Percentiles rank a stretch among this genome's conserved stretches.
These are phyloP conservation scores for Arthrocladium fulminans DNA, from an alignment of 2,329 filamentous ascomycete species.

Conservation along the genomic window DNA sequence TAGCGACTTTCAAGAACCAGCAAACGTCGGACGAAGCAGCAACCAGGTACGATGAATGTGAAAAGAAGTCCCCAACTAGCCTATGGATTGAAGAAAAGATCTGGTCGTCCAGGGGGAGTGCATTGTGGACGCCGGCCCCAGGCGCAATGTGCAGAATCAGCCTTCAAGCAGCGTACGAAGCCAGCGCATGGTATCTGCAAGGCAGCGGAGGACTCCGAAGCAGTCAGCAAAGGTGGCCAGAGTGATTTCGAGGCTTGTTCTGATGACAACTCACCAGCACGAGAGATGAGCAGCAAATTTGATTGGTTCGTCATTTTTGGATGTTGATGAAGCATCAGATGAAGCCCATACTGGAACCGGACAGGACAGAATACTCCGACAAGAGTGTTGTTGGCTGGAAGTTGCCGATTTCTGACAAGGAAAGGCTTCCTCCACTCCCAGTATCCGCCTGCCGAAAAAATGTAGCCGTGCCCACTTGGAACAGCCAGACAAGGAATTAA, in stretches of 20 bases:
- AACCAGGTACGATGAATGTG: too few relatives aligned
- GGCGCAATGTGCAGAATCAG: not conserved
- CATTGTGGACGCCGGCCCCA: not conserved
- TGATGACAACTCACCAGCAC: not conserved
- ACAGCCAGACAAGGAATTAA: too few relatives aligned
- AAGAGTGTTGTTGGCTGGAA: not conserved
- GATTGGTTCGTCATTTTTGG: not conserved
- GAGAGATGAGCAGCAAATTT: not conserved
- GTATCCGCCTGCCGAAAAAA: not conserved
- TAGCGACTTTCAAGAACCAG: not conserved
- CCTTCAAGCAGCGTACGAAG: not conserved
- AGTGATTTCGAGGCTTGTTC: too few relatives aligned
- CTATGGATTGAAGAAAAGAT: slow-evolving; percentile 2
- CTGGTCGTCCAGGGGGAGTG: slow-evolving; percentile 5
- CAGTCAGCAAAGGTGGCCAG: not conserved
- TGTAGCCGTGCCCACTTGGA: not conserved
- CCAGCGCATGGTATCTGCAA: not conserved
- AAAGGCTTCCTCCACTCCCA: not conserved
- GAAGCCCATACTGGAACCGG: not conserved
- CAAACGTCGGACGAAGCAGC: too few relatives aligned
- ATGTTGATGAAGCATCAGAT: not conserved
- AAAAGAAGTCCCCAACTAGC: too few relatives aligned
- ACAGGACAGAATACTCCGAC: not conserved
- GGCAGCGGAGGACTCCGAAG: not conserved
- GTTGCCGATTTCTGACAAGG: not conserved